These are phyloP conservation scores for Citrus sinensis DNA, from an alignment of 345 rosid species.

Conservation along the genomic window DVS_A1.0 CM039161.1:854001-854500, in stretches of 20 bases:
- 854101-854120: too few species aligned
- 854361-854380: not conserved
- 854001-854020: too few species aligned
- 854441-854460: not conserved
- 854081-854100: too few species aligned
- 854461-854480: not conserved
- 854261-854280: not conserved
- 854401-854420: not conserved
- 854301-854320: not conserved
- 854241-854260: not conserved
- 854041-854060: too few species aligned
- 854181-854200: too few species aligned
- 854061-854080: too few species aligned
- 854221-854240: not conserved
- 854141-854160: too few species aligned
- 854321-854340: not conserved
- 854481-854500: not conserved
- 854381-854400: not conserved
- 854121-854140: too few species aligned
- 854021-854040: too few species aligned
- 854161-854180: too few species aligned
- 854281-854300: too few species aligned
- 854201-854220: not conserved
- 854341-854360: not conserved
- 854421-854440: not conserved